A percentile compares a stretch with the other conserved stretches of the same genome.
phyloP scores from a whole-genome alignment of 805 yeast genomes.

The Starmerella scarabaei region DNA sequence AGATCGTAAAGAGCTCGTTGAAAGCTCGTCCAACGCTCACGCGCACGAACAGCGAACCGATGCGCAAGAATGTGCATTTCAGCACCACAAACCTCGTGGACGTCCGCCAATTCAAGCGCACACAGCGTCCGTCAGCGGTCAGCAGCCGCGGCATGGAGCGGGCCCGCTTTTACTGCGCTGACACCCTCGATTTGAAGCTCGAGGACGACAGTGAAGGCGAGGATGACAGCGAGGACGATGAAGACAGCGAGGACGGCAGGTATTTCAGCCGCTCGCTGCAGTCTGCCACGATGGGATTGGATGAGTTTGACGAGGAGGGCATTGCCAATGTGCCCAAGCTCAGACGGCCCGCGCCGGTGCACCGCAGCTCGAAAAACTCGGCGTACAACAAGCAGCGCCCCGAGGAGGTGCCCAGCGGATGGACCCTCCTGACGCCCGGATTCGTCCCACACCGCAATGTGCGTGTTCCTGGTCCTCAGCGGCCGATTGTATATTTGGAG shows the following conservation, averaged over 20 bases:
- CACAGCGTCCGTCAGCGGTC: constrained; percentile 67
- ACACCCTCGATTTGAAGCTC: constrained; percentile 27
- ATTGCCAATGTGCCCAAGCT: not conserved
- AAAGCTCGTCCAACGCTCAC: constrained; percentile 32
- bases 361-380: not conserved
- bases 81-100: constrained; percentile 41
- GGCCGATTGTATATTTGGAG: constrained; percentile 48
- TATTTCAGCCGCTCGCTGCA: not conserved
- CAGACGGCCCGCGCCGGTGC: not conserved
- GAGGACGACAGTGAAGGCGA: constrained; percentile 20
- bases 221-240: constrained; percentile 24
- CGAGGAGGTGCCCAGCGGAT: not conserved
- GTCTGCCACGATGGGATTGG: not conserved
- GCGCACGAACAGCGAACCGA: constrained; percentile 29
- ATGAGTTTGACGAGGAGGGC: constrained; percentile 1
- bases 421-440: constrained; percentile 16
- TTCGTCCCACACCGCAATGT: constrained; percentile 16
- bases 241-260: constrained; percentile 23
- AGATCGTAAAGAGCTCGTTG: constrained; percentile 63
- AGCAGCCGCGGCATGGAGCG: not conserved
- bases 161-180: not conserved
- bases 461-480: constrained; percentile 14
- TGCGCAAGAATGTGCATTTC: constrained; percentile 59
- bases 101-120: constrained; percentile 56
- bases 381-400: not conserved